phyloP scores from a whole-genome alignment of 768 basidiomycete species.

The Tephrocybe sp. region DNA sequence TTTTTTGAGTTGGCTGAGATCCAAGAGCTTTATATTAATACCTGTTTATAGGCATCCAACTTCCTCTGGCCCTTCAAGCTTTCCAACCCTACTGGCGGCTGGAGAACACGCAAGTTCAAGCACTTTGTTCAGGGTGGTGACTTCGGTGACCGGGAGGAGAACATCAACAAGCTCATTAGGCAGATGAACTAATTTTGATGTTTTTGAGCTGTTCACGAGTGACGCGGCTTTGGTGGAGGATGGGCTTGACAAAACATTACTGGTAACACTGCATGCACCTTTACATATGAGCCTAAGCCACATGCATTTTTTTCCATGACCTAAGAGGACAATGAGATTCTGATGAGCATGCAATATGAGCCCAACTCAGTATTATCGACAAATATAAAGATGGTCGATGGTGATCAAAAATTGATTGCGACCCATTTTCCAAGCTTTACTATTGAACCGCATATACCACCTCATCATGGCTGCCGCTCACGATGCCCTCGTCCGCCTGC shows the following conservation, averaged over 20 bases:
- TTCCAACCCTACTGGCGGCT: constrained; percentile 97
- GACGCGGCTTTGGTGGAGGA: constrained; percentile 14
- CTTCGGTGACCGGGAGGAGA: constrained; percentile 93
- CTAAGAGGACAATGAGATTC: neutral
- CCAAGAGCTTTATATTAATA: constrained; percentile 7
- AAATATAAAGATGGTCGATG: too few species aligned
- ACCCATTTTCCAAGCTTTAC: neutral
- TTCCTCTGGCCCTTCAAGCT: constrained; percentile 99
- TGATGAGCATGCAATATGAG: too few species aligned
- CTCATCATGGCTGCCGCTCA: constrained; percentile 14
- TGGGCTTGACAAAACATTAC: constrained; percentile 12
- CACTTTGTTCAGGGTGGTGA: constrained; percentile 96
- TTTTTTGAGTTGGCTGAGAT: constrained; percentile 3
- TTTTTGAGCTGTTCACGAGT: constrained; percentile 6
- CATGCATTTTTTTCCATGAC: constrained; percentile 12
- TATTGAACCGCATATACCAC: neutral
- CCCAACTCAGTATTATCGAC: too few species aligned
- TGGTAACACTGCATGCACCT: constrained; percentile 14
- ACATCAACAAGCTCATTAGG: constrained; percentile 97
- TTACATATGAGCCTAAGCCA: constrained; percentile 18
- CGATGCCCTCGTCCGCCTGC: constrained; percentile 28
- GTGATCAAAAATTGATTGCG: constrained; percentile 6
- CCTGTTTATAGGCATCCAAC: constrained; percentile 64
- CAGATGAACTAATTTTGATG: constrained; percentile 76
- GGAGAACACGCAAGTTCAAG: constrained; percentile 97